These are phyloP conservation scores for Penicillium sp. DNA, from an alignment of 2,329 filamentous ascomycete genomes.

Conservation along the genomic window DNA sequence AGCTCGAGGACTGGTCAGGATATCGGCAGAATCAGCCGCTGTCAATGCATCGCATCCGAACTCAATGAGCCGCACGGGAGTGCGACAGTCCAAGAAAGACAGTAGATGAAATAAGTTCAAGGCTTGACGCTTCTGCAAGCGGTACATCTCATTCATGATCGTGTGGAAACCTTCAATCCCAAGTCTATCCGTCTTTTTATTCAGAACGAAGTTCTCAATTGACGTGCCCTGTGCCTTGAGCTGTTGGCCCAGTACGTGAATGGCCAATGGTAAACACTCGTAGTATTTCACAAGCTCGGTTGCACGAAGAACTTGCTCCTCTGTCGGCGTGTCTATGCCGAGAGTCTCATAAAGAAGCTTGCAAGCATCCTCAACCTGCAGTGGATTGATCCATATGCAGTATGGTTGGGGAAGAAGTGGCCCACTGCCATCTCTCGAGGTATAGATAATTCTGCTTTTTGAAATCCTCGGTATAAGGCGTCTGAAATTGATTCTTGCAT, in stretches of 20 bases:
- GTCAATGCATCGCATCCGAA: neutral
- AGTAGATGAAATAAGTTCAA: neutral
- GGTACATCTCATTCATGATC: neutral
- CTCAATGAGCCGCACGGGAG: neutral
- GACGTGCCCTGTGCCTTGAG: neutral
- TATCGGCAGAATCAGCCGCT: neutral
- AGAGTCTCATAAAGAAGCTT: neutral
- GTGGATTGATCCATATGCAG: neutral
- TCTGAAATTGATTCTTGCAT: neutral
- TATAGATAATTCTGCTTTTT: neutral
- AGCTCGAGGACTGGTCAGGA: neutral
- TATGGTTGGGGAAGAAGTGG: neutral
- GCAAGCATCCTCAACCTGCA: neutral
- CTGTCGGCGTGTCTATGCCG: neutral
- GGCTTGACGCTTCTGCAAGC: neutral
- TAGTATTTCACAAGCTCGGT: neutral
- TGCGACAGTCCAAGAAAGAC: neutral
- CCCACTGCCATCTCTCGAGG: neutral
- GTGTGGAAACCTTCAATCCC: neutral
- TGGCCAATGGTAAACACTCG: neutral
- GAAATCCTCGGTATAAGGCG: neutral
- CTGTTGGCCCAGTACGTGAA: neutral
- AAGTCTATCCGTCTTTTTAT: neutral
- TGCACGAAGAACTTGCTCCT: neutral
- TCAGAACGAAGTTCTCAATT: neutral